Evolutionary conservation across 2,329 filamentous ascomycete species (phyloP), one percentile per base, ranked within the genome.

Genomic region (Diplodia scrobiculata): DNA sequence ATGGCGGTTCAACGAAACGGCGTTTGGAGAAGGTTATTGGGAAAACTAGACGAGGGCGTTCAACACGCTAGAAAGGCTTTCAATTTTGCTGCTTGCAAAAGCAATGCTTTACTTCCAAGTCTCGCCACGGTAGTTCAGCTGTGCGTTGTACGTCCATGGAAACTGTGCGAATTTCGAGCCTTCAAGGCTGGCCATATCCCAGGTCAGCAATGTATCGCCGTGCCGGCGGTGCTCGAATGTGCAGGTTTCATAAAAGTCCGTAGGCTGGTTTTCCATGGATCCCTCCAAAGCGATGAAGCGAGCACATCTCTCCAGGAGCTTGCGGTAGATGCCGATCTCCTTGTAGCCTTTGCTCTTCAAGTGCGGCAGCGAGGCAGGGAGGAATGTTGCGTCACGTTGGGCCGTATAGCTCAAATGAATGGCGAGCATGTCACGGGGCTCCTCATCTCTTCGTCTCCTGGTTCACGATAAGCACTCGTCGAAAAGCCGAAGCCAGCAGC

Each of bases 111-210:
- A 36, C 45, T 62, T 62, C 58, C 58, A 62, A 9, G 58, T 62
- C 45, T 62, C 58, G 48, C 58, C 58, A 6, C 48, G 45, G n/a
- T 62, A 62, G 58, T 62, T 50, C 6, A 62, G n/a, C 32, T 62
- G 58, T 2, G 58, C 45, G 9, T 62, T 62, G 29, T 62, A 62
- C n/a, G 58, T 62, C 58, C 58, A 62, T 10, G 58, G 58, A 25
- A 62, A 62, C 17, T 62, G 58, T 3, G 41, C 45, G 13, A 62
- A 62, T 7, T 34, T 34, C 5, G 58, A 62, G 27, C 58, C 58
- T 5, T 62, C 58, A 21, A 62, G 45, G 29, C 58, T 36, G 2
- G 58, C 58, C 27, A 29, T 21, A 27, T 62, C 45, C 58, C 58
- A 62, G 17, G 58, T 62, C 29, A 62, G 27, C 58, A 62, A 50